These are phyloP conservation scores for Kokia cookei DNA, from an alignment of 441 rosid species.

Conservation along the genomic window DNA sequence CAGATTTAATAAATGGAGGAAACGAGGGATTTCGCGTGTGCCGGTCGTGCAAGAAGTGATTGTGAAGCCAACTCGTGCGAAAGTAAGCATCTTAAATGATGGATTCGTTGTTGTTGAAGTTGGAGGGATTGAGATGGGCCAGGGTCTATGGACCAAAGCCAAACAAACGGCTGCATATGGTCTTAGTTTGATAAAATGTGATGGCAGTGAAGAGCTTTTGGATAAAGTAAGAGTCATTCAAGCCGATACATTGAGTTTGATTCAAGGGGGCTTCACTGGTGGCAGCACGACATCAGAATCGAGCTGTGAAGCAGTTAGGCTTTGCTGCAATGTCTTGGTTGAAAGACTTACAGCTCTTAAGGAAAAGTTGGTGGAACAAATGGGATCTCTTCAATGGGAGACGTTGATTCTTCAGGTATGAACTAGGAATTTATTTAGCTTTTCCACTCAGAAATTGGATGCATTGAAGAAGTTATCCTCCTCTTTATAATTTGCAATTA, in stretches of 20 bases:
- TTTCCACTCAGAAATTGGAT: neutral
- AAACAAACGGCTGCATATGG: conserved; percentile 1
- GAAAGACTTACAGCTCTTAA: neutral
- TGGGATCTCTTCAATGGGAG: conserved; percentile 60
- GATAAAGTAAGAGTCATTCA: neutral
- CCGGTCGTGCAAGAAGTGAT: neutral
- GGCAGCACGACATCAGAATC: neutral
- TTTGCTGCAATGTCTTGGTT: conserved; percentile 41
- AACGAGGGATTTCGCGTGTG: conserved; percentile 3
- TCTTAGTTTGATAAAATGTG: conserved; percentile 1
- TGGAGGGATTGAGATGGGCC: conserved; percentile 45
- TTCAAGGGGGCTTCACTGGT: conserved; percentile 10
- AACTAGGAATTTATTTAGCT: neutral
- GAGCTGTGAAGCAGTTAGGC: neutral
- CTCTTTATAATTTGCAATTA: too few relatives aligned
- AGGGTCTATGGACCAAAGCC: conserved; percentile 4
- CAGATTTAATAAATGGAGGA: neutral
- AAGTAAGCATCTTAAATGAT: conserved; percentile 65
- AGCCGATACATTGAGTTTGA: conserved; percentile 70
- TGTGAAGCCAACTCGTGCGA: neutral
- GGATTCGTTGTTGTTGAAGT: conserved; percentile 86
- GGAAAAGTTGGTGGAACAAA: conserved; percentile 32
- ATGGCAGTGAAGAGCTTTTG: neutral
- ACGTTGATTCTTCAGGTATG: conserved; percentile 58
- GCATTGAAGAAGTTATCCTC: neutral